These are phyloP conservation scores for Arthrobotrys musiformis DNA, from an alignment of 2,329 filamentous ascomycete genomes.

Conservation along the genomic window DNA sequence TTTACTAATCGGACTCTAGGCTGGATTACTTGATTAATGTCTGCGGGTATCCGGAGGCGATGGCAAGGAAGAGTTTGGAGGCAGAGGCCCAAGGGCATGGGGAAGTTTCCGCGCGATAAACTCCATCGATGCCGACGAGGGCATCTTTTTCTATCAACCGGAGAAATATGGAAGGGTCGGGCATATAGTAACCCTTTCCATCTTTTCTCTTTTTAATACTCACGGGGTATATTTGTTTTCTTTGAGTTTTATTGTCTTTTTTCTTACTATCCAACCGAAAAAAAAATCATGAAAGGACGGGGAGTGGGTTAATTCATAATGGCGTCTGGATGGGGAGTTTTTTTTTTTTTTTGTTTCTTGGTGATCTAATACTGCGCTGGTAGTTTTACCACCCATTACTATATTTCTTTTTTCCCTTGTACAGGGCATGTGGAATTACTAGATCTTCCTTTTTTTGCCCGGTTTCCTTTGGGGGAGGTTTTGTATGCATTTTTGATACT, in stretches of 20 bases:
- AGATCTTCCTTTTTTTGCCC: background rate
- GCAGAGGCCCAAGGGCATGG: slow-evolving; percentile 33
- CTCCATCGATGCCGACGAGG: no score
- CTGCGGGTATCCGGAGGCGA: slow-evolving; percentile 69
- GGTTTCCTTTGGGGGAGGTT: background rate
- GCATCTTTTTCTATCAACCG: no score
- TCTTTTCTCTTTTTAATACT: background rate
- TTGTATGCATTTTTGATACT: background rate
- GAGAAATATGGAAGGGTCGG: background rate
- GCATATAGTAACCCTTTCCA: slow-evolving; percentile 9
- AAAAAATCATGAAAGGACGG: slow-evolving; percentile 6
- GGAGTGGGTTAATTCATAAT: slow-evolving; percentile 12
- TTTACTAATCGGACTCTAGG: slow-evolving; percentile 62
- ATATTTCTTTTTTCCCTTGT: background rate
- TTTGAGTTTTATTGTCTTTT: background rate
- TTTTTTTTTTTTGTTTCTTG: no score
- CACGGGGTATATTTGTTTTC: background rate
- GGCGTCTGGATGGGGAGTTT: slow-evolving; percentile 41
- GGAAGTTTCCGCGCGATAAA: background rate
- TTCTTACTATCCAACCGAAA: background rate
- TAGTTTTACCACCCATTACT: background rate
- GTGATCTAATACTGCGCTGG: no score
- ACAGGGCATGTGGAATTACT: slow-evolving; percentile 15
- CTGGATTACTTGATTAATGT: slow-evolving; percentile 73
- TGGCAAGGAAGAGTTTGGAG: slow-evolving; percentile 66